Evolutionary conservation across 2,329 filamentous ascomycete species (phyloP), one percentile per base, ranked within the genome.

Genomic region (Xylaria multiplex): DNA sequence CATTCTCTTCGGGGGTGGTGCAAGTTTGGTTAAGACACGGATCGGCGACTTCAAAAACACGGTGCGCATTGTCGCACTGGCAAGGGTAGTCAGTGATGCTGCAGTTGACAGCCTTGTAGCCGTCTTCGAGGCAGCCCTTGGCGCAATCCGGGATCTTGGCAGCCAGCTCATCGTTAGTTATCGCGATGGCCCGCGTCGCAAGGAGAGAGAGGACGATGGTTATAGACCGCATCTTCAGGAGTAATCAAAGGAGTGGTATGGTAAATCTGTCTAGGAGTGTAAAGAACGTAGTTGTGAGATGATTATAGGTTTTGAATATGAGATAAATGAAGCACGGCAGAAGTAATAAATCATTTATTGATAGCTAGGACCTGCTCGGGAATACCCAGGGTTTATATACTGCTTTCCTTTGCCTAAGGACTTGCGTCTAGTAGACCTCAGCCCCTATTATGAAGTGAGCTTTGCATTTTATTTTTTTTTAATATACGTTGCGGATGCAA

Each of bases 131-230:
- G 19, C 56, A 59, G 19, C 45, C 45, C 45, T 24, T 40, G 32
- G 43, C 43, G 22, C 56, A 59, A 3, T 30, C 2, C 9, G 56
- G 45, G 32, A 59, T 30, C 32, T 42, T 59, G 32, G 30, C 22
- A 14, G 45, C 56, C 13, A 59, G 56, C 45, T 48, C 19, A 19
- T 59, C 45, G 43, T 40, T 37, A 13, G 56, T 49, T 11, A 40
- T 48, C 45, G 56, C 56, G 56, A 24, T 45, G 56, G 45, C 56
- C 45, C 37, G 56, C 43, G 43, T 19, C 32, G 56, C 56, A 32
- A 59, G 50, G 22, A 59, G 14, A 24, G 56, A 48, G 19, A 49
- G 14, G 22, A 6, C 8, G 14, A 59, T 37, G 7, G 32, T 49
- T 2, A 16, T 42, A 19, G 30, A 48, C 9, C 42, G 24, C 56